Conservation (phyloP, 2,329 filamentous ascomycete species). For the Botryotinia calthae region DNA sequence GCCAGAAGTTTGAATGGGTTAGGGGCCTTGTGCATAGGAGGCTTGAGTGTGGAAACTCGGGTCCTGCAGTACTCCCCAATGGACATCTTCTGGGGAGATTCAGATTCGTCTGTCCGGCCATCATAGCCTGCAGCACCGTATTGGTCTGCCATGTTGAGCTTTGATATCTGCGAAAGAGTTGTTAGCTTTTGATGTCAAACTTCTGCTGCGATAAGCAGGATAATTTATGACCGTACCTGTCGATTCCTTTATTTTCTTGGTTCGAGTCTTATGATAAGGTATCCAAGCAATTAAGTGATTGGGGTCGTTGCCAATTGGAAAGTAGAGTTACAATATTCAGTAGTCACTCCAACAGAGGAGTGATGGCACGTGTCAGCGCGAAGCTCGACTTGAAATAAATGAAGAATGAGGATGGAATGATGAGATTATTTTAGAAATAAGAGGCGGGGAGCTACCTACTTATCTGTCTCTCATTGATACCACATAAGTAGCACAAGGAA, state of each 20-base stretch:
- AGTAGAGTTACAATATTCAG: background rate
- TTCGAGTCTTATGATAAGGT: background rate
- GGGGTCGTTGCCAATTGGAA: background rate
- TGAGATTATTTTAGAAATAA: background rate
- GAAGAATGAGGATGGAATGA: background rate
- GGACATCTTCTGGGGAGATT: slow-evolving; percentile 29
- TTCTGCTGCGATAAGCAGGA: background rate
- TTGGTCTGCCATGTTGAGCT: slow-evolving; percentile 12
- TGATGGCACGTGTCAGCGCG: background rate
- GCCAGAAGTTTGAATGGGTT: slow-evolving; percentile 70
- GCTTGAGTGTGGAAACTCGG: slow-evolving; percentile 55
- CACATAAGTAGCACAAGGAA: background rate
- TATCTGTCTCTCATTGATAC: slow-evolving; percentile 10
- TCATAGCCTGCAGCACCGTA: background rate
- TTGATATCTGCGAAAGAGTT: background rate
- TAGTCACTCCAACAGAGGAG: background rate
- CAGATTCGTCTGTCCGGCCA: slow-evolving; percentile 24
- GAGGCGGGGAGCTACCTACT: background rate
- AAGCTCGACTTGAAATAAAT: background rate
- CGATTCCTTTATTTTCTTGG: background rate
- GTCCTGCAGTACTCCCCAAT: slow-evolving; percentile 46
- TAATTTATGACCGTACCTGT: background rate
- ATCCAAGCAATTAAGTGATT: background rate
- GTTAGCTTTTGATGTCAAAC: background rate
- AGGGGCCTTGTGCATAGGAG: slow-evolving; percentile 58